Evolutionary conservation across 805 yeast genomes (phyloP).

Genomic region (Lachancea mirantina): DNA sequence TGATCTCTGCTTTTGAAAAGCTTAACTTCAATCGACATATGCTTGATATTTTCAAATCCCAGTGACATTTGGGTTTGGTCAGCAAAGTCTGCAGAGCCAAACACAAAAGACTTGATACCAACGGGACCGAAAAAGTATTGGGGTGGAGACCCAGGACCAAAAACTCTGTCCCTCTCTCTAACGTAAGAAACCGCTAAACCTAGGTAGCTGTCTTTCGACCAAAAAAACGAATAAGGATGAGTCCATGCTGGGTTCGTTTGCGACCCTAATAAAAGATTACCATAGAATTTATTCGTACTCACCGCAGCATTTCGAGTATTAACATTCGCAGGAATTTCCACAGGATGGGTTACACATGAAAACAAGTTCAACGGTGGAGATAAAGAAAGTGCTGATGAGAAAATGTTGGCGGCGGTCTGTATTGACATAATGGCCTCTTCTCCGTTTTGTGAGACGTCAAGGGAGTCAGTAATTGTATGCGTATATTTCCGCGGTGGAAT

Average conservation of each 20-base stretch:
- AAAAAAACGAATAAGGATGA: constrained; percentile 75
- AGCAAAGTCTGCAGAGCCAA: constrained; percentile 40
- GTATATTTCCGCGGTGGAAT: neutral
- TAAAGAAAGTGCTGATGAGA: constrained; percentile 34
- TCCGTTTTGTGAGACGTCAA: too few relatives aligned
- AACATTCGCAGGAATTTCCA: constrained; percentile 8
- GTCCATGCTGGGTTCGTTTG: constrained; percentile 73
- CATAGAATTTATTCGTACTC: constrained; percentile 74
- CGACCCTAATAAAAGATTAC: constrained; percentile 58
- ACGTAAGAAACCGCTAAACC: constrained; percentile 70
- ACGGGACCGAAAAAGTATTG: constrained; percentile 64
- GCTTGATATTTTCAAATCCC: constrained; percentile 26
- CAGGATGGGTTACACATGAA: constrained; percentile 36
- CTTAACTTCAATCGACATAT: constrained; percentile 31
- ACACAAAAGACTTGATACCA: constrained; percentile 52
- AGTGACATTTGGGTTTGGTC: constrained; percentile 19
- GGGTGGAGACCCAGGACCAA: constrained; percentile 52
- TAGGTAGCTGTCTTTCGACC: constrained; percentile 40
- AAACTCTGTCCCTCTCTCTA: constrained; percentile 51
- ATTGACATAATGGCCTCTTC: neutral
- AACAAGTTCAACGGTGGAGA: constrained; percentile 40
- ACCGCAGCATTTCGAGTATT: constrained; percentile 35
- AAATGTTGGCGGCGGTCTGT: constrained; percentile 6
- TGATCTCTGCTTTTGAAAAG: constrained; percentile 29
- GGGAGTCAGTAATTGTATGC: constrained; percentile 1